These are phyloP conservation scores for Salinomyces thailandicus DNA, from an alignment of 2,329 filamentous ascomycete genomes.

Conservation along the genomic window DNA sequence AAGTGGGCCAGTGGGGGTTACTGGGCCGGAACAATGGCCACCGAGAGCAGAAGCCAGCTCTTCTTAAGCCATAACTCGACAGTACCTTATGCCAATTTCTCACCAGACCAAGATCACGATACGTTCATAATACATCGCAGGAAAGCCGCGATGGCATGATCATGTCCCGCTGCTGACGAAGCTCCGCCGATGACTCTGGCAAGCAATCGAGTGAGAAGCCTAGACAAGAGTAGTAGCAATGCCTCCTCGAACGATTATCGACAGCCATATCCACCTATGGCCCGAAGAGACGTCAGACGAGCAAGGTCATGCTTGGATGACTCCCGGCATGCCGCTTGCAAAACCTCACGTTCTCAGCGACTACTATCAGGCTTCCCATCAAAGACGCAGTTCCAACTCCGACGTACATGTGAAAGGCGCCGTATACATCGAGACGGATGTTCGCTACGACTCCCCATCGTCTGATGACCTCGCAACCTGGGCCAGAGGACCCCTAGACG, in stretches of 20 bases:
- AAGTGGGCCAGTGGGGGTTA: slow-evolving; percentile 3
- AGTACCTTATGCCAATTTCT: no score
- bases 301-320: slow-evolving; percentile 59
- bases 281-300: slow-evolving; percentile 52
- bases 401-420: slow-evolving; percentile 46
- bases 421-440: slow-evolving; percentile 75
- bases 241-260: slow-evolving; percentile 47
- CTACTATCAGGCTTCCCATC: slow-evolving; percentile 19
- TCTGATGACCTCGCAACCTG: slow-evolving; percentile 34
- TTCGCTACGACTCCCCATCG: slow-evolving; percentile 29
- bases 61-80: no score
- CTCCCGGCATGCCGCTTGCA: slow-evolving; percentile 47
- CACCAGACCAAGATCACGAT: no score
- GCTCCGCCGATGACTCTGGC: no score
- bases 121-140: no score
- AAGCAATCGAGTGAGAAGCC: no score
- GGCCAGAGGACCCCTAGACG: slow-evolving; percentile 59
- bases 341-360: slow-evolving; percentile 46
- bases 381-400: slow-evolving; percentile 24
- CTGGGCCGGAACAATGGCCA: neutral
- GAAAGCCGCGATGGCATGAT: no score
- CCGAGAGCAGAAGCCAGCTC: slow-evolving; percentile 2
- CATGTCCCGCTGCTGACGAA: no score
- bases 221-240: no score
- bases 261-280: slow-evolving; percentile 88